phyloP scores from a whole-genome alignment of 768 basidiomycete species.

The Dendrothele bispora region DNA sequence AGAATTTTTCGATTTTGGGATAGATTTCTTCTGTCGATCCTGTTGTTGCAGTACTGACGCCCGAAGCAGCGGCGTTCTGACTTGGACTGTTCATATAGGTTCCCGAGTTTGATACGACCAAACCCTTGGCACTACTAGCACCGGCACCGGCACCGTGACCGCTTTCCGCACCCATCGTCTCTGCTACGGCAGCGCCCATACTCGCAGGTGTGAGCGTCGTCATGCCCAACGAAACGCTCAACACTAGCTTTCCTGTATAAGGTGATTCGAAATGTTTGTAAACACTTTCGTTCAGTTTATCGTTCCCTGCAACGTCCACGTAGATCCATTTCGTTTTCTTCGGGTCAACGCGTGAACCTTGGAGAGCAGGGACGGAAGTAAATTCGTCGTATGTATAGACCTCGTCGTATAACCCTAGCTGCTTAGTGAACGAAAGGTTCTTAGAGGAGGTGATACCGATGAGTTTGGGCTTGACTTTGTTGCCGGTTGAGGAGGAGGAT shows the following conservation, averaged over 20 bases:
- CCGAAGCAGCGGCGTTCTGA: slow-evolving; percentile 13
- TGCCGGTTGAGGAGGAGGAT: slow-evolving; percentile 19
- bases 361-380: slow-evolving; percentile 27
- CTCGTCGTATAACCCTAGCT: slow-evolving; percentile 55
- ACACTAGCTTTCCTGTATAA: slow-evolving; percentile 33
- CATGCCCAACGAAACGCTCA: slow-evolving; percentile 51
- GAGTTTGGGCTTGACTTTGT: slow-evolving; percentile 31
- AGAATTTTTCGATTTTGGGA: slow-evolving; percentile 52
- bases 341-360: slow-evolving; percentile 14
- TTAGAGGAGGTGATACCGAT: slow-evolving; percentile 61
- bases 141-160: too few species aligned
- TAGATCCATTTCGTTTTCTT: slow-evolving; percentile 49
- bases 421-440: slow-evolving; percentile 55
- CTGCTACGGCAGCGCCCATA: slow-evolving; percentile 16
- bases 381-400: slow-evolving; percentile 57
- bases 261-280: slow-evolving; percentile 40
- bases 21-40: slow-evolving; percentile 21
- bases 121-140: too few species aligned
- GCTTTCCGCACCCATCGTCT: too few species aligned
- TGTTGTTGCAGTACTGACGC: not conserved
- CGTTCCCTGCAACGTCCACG: slow-evolving; percentile 63
- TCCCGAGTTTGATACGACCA: slow-evolving; percentile 37
- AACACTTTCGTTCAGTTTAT: slow-evolving; percentile 45
- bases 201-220: slow-evolving; percentile 55
- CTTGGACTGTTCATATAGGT: slow-evolving; percentile 34